These are phyloP conservation scores for Yamadazyma sp. DNA, from an alignment of 805 yeast genomes.

Conservation along the genomic window DNA sequence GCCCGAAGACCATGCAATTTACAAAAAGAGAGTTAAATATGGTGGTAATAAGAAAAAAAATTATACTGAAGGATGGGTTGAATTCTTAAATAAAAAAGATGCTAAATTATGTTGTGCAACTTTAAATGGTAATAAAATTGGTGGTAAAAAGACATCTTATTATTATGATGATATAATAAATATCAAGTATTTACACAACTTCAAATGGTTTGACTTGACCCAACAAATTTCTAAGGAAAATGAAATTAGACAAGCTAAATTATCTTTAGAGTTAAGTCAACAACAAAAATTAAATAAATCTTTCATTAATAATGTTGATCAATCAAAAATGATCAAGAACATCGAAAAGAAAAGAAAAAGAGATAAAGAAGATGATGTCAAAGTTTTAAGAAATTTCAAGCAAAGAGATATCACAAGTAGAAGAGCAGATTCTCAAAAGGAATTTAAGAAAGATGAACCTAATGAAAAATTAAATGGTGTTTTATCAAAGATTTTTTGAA, in stretches of 20 bases:
- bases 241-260: constrained; percentile 81
- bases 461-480: constrained; percentile 44
- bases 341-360: constrained; percentile 50
- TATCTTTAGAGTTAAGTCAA: constrained; percentile 85
- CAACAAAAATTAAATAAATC: constrained; percentile 84
- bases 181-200: constrained; percentile 82
- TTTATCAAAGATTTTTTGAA: constrained; percentile 52
- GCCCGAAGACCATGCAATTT: constrained; percentile 71
- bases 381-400: constrained; percentile 57
- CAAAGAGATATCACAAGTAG: constrained; percentile 68
- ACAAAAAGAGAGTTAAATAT: constrained; percentile 67
- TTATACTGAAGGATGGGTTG: constrained; percentile 97
- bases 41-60: constrained; percentile 91
- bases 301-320: constrained; percentile 80
- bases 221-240: constrained; percentile 90
- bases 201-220: constrained; percentile 93
- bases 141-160: constrained; percentile 87
- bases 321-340: constrained; percentile 72
- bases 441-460: constrained; percentile 41
- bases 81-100: constrained; percentile 74
- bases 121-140: constrained; percentile 82
- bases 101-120: constrained; percentile 88
- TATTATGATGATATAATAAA: constrained; percentile 94
- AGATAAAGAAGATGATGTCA: constrained; percentile 18
- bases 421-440: constrained; percentile 58